Base-by-base conservation (phyloP, 148 eudicot species). In the Dianthus caryophyllus region DNA sequence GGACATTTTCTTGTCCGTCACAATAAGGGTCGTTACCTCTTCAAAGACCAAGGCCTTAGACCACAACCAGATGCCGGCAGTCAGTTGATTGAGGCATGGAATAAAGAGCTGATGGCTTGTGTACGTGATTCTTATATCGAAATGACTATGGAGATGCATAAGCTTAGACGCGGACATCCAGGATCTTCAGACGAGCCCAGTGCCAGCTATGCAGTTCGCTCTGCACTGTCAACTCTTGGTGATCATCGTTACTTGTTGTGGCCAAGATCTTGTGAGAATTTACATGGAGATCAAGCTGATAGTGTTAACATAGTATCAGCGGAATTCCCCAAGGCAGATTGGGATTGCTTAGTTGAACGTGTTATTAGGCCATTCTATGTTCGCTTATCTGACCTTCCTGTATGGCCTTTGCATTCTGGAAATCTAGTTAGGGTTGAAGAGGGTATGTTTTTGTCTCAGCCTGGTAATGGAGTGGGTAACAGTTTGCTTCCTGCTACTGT, bases 391-490 rank as follows among this genome's bases (percentile, higher is more conserved):
- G 93, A 94, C 65, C 86, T 90, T 65, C 93, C 99, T 15, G 93
- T 90, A 39, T 94, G 99, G 99, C 96, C 89, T 77, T 77, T 94
- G 59, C 85, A 83, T 77, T 94, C 99, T 17, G 99, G 99, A 63
- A 87, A 80, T 65, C 77, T 88, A 63, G 97, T 88, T 26, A 90
- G 79, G 81, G 96, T 89, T 76, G 90, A 88, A 66, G 96, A 94
- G 69, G 99, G 99, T 61, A 94, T 94, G 99, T 94, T 94, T 80
- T 90, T 94, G 61, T 83, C 97, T n/a, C 97, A 90, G 69, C 99
- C 99, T 53, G 84, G 90, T 49, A 82, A 67, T 77, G 88, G 81
- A 51, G 85, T 90, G 61, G 97, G 82, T 74, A 87, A 71, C 71
- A 85, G 56, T 73, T 84, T 94, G 81, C 82, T 88, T 71, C 99